Base-by-base conservation (phyloP, 2,329 filamentous ascomycete genomes). In the Alternaria consortialis region DNA sequence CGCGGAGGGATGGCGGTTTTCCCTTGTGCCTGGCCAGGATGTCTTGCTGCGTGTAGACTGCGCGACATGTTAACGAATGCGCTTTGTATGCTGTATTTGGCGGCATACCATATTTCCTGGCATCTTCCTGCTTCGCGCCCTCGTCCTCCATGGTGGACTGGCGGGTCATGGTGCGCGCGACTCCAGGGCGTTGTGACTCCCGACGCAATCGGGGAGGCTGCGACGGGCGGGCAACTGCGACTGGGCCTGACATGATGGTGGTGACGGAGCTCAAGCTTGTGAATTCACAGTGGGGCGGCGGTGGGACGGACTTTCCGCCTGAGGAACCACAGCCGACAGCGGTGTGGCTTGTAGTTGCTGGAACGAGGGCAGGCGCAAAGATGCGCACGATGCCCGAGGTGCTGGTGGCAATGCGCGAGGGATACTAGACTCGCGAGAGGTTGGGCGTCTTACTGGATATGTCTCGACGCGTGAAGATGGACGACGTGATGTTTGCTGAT, bases 1-100 rank as follows among this genome's bases (percentile, higher is more conserved):
- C 84, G 52, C 94, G 88, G 25, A 99, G 83, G 4, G 94, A 98
- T 0, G 95, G 94, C 8, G 90, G 87, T 52, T 85, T 85, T 72
- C 86, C 88, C 40, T 83, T 84, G 79, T 90, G 93, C 80, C 94
- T 97, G 70, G 87, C 89, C n/a, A 98, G 84, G 48, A 98, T 93
- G 71, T 95, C 92, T 13, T 86, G 80, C 62, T 90, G 87, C 31
- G 89, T 91, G 76, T 90, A 86, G 43, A 94, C 93, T 93, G 58
- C 25, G 53, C 17, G 8, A 4, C 8, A 9, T 42, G 55, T 68
- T 66, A 66, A 66, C 51, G 48, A 27, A 34, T 34, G 55, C 44
- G 31, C 39, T 9, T 23, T n/a, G 12, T 31, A 37, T 29, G 37
- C 31, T 11, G 20, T 37, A 25, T 15, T 20, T 15, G 29, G 54